Percentiles rank a stretch among this genome's conserved stretches.
phyloP scores from a whole-genome alignment of 2,329 filamentous ascomycete species.

The Paraphoma chrysanthemicola region DNA sequence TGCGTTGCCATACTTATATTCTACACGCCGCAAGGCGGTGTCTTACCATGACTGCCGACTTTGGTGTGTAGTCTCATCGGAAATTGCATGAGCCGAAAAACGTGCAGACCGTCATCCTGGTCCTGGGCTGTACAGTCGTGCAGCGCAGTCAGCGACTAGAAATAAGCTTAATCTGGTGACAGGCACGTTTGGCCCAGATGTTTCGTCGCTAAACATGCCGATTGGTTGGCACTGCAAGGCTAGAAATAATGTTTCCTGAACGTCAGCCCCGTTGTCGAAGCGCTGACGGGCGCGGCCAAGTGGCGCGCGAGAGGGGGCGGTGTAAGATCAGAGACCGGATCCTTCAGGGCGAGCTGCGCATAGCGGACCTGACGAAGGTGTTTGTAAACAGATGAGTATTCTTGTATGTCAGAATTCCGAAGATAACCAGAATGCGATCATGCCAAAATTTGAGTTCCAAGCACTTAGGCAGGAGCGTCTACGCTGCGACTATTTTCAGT shows the following conservation, averaged over 20 bases:
- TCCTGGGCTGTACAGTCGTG: slow-evolving; percentile 16
- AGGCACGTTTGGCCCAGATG: slow-evolving; percentile 16
- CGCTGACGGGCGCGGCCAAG: slow-evolving; percentile 15
- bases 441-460: not conserved
- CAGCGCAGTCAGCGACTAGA: slow-evolving; percentile 8
- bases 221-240: slow-evolving; percentile 12
- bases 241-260: slow-evolving; percentile 9
- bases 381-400: slow-evolving; percentile 5
- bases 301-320: slow-evolving; percentile 12
- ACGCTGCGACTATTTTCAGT: not conserved
- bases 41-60: not conserved
- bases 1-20: slow-evolving; percentile 36
- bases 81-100: slow-evolving; percentile 10
- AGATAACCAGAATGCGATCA: not conserved
- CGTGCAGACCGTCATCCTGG: not conserved
- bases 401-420: not conserved
- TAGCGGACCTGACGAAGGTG: not conserved
- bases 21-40: not conserved
- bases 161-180: slow-evolving; percentile 19
- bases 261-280: slow-evolving; percentile 17
- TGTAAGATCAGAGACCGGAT: not conserved
- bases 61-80: slow-evolving; percentile 1
- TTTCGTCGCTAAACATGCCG: slow-evolving; percentile 12
- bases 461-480: not conserved
- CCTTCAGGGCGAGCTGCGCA: not conserved